Conservation (phyloP, 345 rosid genomes). For the Eucalyptus pauciflora region DNA sequence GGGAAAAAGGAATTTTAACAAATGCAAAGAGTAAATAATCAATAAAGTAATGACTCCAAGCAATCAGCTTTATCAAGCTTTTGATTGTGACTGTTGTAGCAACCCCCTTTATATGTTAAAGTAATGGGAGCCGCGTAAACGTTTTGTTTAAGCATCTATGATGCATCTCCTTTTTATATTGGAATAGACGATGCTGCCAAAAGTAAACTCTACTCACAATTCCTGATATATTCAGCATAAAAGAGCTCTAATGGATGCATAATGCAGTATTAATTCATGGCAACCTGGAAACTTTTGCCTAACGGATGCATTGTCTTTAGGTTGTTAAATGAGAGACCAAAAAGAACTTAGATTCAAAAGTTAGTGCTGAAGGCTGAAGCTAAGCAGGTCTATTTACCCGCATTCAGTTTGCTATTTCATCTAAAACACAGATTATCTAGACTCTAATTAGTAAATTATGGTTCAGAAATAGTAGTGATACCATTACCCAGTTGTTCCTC, state of each 20-base stretch:
- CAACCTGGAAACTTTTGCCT: background rate
- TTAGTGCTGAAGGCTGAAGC: background rate
- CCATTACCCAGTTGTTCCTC: background rate
- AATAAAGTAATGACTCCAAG: background rate
- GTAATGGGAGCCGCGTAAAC: background rate
- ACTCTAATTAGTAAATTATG: background rate
- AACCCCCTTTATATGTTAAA: background rate
- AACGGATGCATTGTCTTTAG: background rate
- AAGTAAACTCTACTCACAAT: background rate
- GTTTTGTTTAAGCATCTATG: background rate
- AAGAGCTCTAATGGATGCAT: background rate
- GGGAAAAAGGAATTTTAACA: background rate
- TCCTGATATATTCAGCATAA: background rate
- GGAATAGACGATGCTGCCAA: background rate
- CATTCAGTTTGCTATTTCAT: background rate
- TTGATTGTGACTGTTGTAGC: background rate
- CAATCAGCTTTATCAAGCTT: background rate
- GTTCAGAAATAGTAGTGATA: background rate
- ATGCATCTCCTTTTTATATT: background rate
- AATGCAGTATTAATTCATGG: background rate
- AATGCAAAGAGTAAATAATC: background rate
- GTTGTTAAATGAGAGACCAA: background rate
- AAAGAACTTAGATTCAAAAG: background rate
- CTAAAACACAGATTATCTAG: background rate
- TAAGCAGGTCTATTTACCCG: background rate